A percentile compares a stretch with the other conserved stretches of the same genome.
Evolutionary conservation across 176 grass and related monocot species (phyloP).

Genomic region (Carex cristatella): DNA sequence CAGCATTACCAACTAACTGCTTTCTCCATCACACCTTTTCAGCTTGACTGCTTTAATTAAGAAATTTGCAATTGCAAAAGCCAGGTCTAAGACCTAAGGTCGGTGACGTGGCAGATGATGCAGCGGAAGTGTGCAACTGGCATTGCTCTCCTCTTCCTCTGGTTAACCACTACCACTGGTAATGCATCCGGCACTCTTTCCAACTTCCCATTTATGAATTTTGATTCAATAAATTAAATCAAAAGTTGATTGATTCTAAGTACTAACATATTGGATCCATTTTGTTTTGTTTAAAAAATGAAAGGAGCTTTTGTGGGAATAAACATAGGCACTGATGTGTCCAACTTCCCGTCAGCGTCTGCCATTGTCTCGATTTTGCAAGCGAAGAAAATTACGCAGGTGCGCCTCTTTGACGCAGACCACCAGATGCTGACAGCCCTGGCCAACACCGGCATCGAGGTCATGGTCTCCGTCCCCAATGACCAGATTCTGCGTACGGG

Average conservation of each 20-base stretch:
- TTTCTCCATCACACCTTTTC: not conserved
- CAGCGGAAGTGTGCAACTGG: constrained; percentile 10
- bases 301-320: constrained; percentile 89
- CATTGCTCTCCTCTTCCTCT: constrained; percentile 40
- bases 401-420: constrained; percentile 71
- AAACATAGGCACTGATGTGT: constrained; percentile 62
- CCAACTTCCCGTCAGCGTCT: constrained; percentile 45
- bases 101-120: constrained; percentile 30
- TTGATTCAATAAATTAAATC: not conserved
- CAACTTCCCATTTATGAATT: not conserved
- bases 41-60: not conserved
- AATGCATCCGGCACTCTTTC: constrained; percentile 61
- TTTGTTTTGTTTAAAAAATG: not conserved
- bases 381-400: constrained; percentile 67
- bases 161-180: constrained; percentile 46
- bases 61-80: not conserved
- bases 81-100: not conserved
- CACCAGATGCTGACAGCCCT: constrained; percentile 81
- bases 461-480: constrained; percentile 76
- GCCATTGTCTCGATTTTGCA: constrained; percentile 77
- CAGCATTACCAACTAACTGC: not conserved
- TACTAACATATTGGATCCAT: no score
- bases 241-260: not conserved
- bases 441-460: constrained; percentile 82
- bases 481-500: constrained; percentile 76